Evolutionary conservation across 164 flowering plant species (phyloP).

Genomic region (Nymphaea thermarum): DNA sequence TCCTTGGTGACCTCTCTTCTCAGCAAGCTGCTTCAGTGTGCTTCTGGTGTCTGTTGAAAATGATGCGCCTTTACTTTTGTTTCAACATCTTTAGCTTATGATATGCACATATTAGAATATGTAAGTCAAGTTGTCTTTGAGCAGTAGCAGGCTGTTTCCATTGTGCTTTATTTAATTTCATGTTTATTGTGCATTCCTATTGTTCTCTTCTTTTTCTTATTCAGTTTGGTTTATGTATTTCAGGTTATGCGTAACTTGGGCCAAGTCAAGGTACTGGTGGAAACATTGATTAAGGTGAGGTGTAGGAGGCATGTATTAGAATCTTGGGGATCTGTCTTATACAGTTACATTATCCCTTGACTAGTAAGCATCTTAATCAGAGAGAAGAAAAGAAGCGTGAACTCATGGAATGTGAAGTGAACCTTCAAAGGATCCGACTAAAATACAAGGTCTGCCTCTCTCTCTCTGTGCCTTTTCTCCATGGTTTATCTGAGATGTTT

Average conservation of each 20-base stretch:
- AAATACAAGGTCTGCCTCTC: slow-evolving; percentile 53
- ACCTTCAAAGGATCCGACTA: slow-evolving; percentile 75
- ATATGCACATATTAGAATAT: too few species aligned
- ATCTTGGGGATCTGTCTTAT: neutral
- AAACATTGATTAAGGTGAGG: slow-evolving; percentile 73
- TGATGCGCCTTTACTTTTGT: too few species aligned
- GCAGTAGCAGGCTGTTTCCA: too few species aligned
- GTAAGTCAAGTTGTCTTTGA: too few species aligned
- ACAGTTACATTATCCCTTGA: neutral
- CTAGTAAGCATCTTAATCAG: slow-evolving; percentile 22
- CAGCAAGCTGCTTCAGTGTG: too few species aligned
- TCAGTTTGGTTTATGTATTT: neutral
- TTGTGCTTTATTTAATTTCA: neutral
- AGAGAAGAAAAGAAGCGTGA: slow-evolving; percentile 98
- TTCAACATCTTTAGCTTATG: too few species aligned
- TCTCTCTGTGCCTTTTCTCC: neutral
- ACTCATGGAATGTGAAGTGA: slow-evolving; percentile 80
- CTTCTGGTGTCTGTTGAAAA: too few species aligned
- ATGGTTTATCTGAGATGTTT: too few species aligned
- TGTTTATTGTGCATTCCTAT: neutral
- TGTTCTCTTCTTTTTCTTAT: too few species aligned
- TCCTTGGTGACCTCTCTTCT: too few species aligned
- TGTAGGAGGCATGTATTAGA: neutral
- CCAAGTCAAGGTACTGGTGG: slow-evolving; percentile 78
- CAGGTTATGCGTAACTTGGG: slow-evolving; percentile 98